Percentiles rank a stretch among this genome's conserved stretches.
phyloP scores from a whole-genome alignment of 352 stramenopile genomes.

The Globisporangium perplexum region DNA sequence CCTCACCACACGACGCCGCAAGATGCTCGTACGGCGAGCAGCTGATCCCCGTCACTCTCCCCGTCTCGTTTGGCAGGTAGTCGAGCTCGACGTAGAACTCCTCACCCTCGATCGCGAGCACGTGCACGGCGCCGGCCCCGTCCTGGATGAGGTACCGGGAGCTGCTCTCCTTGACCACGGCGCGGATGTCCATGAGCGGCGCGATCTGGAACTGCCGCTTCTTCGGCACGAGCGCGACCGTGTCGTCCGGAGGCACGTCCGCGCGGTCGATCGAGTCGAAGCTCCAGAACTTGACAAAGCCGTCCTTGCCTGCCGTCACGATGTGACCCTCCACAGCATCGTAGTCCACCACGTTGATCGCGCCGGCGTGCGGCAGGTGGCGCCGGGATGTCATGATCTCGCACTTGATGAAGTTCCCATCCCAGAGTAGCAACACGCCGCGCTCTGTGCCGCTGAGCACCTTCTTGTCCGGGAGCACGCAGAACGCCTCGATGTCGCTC shows the following conservation, averaged over 20 bases:
- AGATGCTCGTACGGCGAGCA: conserved; percentile 86
- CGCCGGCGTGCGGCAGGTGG: conserved; percentile 60
- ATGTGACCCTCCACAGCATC: conserved; percentile 40
- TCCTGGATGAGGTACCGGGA: conserved; percentile 63
- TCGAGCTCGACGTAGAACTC: conserved; percentile 39
- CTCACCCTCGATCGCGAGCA: conserved; percentile 31
- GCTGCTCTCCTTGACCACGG: conserved; percentile 39
- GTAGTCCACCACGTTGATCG: conserved; percentile 71
- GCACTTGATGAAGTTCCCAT: conserved; percentile 96
- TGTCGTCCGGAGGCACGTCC: conserved; percentile 78
- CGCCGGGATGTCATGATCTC: conserved; percentile 69
- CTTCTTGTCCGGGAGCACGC: conserved; percentile 93
- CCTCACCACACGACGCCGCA: conserved; percentile 73
- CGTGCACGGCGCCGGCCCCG: conserved; percentile 39
- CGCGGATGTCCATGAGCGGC: conserved; percentile 60
- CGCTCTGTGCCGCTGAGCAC: conserved; percentile 86
- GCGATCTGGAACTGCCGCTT: conserved; percentile 51
- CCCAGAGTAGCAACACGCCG: conserved; percentile 90
- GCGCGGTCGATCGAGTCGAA: conserved; percentile 84
- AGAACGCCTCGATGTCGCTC: conserved; percentile 91
- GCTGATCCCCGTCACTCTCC: conserved; percentile 59
- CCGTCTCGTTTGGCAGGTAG: conserved; percentile 62
- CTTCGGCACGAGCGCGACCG: conserved; percentile 64
- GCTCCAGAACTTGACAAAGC: conserved; percentile 88
- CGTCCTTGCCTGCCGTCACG: conserved; percentile 77